A percentile compares a stretch with the other conserved stretches of the same genome.
phyloP scores from a whole-genome alignment of 768 basidiomycete genomes.

The Leccinum arenicola region DNA sequence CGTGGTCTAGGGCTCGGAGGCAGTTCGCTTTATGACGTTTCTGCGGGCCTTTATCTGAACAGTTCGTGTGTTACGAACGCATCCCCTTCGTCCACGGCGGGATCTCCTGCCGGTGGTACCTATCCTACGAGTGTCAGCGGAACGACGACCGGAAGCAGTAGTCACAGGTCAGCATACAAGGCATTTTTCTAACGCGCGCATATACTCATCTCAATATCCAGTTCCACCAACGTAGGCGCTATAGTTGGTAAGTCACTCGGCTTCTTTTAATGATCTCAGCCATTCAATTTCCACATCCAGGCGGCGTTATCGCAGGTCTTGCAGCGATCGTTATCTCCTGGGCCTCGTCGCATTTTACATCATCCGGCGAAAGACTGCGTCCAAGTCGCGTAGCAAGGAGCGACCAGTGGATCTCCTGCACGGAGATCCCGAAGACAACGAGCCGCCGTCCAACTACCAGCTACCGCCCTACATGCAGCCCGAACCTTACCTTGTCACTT shows the following conservation, averaged over 20 bases:
- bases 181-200: not conserved
- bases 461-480: constrained; percentile 72
- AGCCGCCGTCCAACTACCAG: constrained; percentile 39
- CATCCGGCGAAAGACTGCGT: constrained; percentile 44
- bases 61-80: constrained; percentile 51
- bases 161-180: constrained; percentile 25
- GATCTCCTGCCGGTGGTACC: constrained; percentile 69
- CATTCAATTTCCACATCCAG: constrained; percentile 22
- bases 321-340: constrained; percentile 42
- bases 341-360: constrained; percentile 46
- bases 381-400: constrained; percentile 42
- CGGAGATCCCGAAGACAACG: constrained; percentile 50
- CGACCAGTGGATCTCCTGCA: constrained; percentile 68
- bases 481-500: constrained; percentile 72
- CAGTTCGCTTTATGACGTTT: constrained; percentile 55
- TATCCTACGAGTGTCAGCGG: constrained; percentile 55
- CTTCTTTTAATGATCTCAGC: not conserved
- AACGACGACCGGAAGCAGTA: constrained; percentile 22
- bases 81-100: constrained; percentile 78
- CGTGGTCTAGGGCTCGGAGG: constrained; percentile 70
- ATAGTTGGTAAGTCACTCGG: constrained; percentile 43
- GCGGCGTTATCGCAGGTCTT: constrained; percentile 60
- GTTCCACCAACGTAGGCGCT: constrained; percentile 41
- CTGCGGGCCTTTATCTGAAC: constrained; percentile 46
- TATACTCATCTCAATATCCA: constrained; percentile 8